phyloP scores from a whole-genome alignment of 2,329 filamentous ascomycete species.

The Neospermospora avenae region DNA sequence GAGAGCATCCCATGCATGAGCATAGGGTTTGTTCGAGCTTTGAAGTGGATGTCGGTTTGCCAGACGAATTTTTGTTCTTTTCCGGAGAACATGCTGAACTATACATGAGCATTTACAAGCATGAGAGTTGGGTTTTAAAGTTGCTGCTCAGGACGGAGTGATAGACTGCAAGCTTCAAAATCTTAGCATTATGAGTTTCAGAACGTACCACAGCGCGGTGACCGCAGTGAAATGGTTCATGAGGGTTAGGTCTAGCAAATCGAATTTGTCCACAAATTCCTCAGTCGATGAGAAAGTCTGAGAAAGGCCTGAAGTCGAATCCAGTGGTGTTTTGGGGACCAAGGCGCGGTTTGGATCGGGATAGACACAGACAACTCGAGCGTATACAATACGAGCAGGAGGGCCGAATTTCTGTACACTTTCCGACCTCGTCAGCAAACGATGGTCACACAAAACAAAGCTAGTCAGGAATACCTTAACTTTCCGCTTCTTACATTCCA shows the following conservation, averaged over 20 bases:
- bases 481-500: conserved; percentile 5
- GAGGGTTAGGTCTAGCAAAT: conserved; percentile 1
- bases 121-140: no score
- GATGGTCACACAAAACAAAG: background rate
- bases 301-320: background rate
- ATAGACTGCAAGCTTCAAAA: no score
- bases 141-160: no score
- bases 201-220: background rate
- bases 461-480: background rate
- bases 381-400: conserved; percentile 4
- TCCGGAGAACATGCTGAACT: background rate
- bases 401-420: background rate
- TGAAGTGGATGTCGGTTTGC: conserved; percentile 1
- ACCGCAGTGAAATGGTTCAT: conserved; percentile 4
- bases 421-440: background rate
- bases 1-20: conserved; percentile 3
- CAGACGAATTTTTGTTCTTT: background rate
- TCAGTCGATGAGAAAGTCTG: background rate
- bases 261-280: background rate
- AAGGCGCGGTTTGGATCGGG: background rate
- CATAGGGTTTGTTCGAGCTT: background rate
- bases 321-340: background rate
- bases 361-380: background rate
- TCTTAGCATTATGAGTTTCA: no score
- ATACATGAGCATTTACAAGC: no score